phyloP scores from a whole-genome alignment of 1,284 basidiomycete species.

The Cryptococcus depauperatus region DNA sequence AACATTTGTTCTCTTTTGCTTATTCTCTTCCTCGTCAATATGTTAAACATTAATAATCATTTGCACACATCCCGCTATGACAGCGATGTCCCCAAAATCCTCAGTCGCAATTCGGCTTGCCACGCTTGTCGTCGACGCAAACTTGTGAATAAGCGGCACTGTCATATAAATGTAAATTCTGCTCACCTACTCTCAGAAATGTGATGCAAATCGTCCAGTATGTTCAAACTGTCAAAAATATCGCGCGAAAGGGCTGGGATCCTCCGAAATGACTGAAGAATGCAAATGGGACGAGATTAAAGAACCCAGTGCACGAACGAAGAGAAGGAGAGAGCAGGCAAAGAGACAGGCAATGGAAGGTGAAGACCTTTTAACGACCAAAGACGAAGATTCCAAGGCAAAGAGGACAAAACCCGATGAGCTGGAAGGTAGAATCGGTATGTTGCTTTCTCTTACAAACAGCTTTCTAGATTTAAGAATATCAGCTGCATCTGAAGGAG shows the following conservation, averaged over 20 bases:
- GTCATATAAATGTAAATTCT: no score
- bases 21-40: no score
- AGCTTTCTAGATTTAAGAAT: background rate
- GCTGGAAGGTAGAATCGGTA: slow-evolving; percentile 17
- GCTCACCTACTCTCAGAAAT: slow-evolving; percentile 32
- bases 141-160: slow-evolving; percentile 25
- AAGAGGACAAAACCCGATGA: slow-evolving; percentile 18
- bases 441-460: background rate
- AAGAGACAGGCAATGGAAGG: slow-evolving; percentile 6
- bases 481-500: slow-evolving; percentile 7
- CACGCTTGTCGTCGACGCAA: slow-evolving; percentile 39
- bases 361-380: background rate
- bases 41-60: no score
- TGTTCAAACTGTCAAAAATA: slow-evolving; percentile 38
- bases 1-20: no score
- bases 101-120: slow-evolving; percentile 38
- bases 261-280: slow-evolving; percentile 3
- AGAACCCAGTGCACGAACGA: slow-evolving; percentile 25
- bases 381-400: slow-evolving; percentile 1
- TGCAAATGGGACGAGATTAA: slow-evolving; percentile 39
- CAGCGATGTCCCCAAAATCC: slow-evolving; percentile 2
- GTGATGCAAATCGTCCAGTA: slow-evolving; percentile 34
- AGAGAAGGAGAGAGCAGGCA: slow-evolving; percentile 21
- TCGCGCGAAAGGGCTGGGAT: slow-evolving; percentile 21
- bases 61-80: no score